Conservation (phyloP, 164 flowering plant species). For the Akebia trifoliata region DNA sequence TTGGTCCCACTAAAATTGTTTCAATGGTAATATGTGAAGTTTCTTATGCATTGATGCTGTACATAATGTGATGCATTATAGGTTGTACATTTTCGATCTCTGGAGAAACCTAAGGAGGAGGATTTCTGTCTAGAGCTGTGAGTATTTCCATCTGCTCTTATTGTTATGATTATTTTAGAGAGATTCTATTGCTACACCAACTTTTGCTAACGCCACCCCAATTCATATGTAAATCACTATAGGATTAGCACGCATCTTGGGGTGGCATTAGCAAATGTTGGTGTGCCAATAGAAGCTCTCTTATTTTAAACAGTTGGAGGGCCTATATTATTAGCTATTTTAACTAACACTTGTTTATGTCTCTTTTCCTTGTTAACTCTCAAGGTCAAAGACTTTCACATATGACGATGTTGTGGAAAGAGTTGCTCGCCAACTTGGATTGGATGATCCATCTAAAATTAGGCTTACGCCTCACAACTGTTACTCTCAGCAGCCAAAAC, state of each 20-base stretch:
- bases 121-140: conserved; percentile 64
- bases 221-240: too few species aligned
- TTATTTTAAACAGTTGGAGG: neutral
- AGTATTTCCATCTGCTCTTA: conserved; percentile 13
- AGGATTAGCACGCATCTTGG: too few species aligned
- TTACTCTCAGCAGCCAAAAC: conserved; percentile 69
- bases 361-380: conserved; percentile 9
- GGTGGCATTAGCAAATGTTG: too few species aligned
- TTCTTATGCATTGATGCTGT: neutral
- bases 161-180: neutral
- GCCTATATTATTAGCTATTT: neutral
- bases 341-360: neutral
- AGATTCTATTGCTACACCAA: neutral
- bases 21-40: neutral
- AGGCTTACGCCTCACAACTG: conserved; percentile 81
- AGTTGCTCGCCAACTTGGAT: conserved; percentile 61
- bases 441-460: conserved; percentile 77
- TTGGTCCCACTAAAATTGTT: neutral
- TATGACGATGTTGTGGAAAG: conserved; percentile 84
- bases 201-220: too few species aligned
- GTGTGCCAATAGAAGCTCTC: too few species aligned
- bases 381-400: conserved; percentile 59
- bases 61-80: conserved; percentile 18
- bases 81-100: conserved; percentile 63
- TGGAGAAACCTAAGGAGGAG: conserved; percentile 66